phyloP scores from a whole-genome alignment of 108 stramenopile genomes.

The Asterionellopsis glacialis region DNA sequence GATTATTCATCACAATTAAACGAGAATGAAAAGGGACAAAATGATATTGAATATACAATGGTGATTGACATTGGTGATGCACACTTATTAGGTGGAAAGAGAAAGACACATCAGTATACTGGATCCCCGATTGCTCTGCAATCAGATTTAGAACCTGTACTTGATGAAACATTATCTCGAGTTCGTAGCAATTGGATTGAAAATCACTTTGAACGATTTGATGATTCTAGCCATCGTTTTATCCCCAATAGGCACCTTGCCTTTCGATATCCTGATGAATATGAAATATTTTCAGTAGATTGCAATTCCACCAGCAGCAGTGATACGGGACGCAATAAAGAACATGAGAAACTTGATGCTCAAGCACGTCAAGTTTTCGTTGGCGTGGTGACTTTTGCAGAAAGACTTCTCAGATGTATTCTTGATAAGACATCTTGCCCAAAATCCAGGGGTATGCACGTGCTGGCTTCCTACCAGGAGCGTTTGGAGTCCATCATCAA shows the following conservation, averaged over 20 bases:
- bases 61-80: constrained; percentile 68
- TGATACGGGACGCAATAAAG: background rate
- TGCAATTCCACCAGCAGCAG: no score
- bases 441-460: constrained; percentile 14
- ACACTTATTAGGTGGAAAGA: constrained; percentile 25
- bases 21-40: constrained; percentile 2
- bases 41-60: constrained; percentile 43
- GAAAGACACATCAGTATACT: constrained; percentile 18
- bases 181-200: constrained; percentile 45
- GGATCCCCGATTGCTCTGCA: constrained; percentile 16
- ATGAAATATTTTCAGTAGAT: no score
- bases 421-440: constrained; percentile 26
- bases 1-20: constrained; percentile 27
- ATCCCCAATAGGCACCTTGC: constrained; percentile 44
- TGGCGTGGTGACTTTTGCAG: constrained; percentile 24
- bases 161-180: constrained; percentile 52
- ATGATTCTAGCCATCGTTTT: constrained; percentile 27
- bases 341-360: constrained; percentile 1
- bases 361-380: constrained; percentile 16
- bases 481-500: background rate
- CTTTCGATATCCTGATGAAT: constrained; percentile 54
- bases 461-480: constrained; percentile 23
- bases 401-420: constrained; percentile 18
- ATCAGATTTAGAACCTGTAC: constrained; percentile 44
- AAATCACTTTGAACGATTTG: constrained; percentile 51